Evolutionary conservation across 768 basidiomycete genomes (phyloP).

Genomic region (Trametes cinnabarina): DNA sequence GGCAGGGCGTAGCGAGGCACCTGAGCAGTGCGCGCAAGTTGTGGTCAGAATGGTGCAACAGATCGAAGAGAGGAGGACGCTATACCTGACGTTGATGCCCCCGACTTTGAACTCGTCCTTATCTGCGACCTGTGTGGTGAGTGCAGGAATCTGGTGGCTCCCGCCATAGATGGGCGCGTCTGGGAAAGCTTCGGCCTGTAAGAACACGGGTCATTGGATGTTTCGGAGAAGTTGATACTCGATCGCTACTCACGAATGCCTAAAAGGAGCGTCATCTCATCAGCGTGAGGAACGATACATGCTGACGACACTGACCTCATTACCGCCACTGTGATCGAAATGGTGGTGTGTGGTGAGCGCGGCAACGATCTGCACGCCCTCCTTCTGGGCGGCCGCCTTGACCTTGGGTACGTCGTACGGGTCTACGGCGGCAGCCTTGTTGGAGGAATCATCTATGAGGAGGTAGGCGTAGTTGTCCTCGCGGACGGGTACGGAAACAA

Average conservation of each 20-base stretch:
- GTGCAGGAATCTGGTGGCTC: constrained; percentile 60
- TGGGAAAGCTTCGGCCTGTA: constrained; percentile 43
- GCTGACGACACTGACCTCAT: constrained; percentile 49
- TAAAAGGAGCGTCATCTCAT: constrained; percentile 10
- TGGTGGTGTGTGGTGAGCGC: constrained; percentile 93
- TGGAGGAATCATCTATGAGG: constrained; percentile 64
- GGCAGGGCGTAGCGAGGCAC: constrained; percentile 86
- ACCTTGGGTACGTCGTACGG: constrained; percentile 77
- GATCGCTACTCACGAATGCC: constrained; percentile 47
- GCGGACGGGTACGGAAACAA: constrained; percentile 77
- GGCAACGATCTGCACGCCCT: constrained; percentile 66
- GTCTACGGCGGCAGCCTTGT: constrained; percentile 76
- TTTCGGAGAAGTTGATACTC: not conserved
- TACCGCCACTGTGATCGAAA: constrained; percentile 85
- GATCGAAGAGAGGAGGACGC: constrained; percentile 1
- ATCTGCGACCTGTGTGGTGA: constrained; percentile 77
- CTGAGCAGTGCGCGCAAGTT: constrained; percentile 34
- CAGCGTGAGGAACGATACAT: not conserved
- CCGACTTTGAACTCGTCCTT: constrained; percentile 78
- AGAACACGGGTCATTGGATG: not conserved
- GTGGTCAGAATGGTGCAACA: not conserved
- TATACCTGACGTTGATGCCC: constrained; percentile 58
- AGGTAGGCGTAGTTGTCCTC: constrained; percentile 86
- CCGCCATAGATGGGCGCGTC: constrained; percentile 72
- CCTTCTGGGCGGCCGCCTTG: constrained; percentile 54